These are phyloP conservation scores for Eimeria falciformis DNA, from an alignment of 169 alveolate species.

Conservation along the genomic window DNA sequence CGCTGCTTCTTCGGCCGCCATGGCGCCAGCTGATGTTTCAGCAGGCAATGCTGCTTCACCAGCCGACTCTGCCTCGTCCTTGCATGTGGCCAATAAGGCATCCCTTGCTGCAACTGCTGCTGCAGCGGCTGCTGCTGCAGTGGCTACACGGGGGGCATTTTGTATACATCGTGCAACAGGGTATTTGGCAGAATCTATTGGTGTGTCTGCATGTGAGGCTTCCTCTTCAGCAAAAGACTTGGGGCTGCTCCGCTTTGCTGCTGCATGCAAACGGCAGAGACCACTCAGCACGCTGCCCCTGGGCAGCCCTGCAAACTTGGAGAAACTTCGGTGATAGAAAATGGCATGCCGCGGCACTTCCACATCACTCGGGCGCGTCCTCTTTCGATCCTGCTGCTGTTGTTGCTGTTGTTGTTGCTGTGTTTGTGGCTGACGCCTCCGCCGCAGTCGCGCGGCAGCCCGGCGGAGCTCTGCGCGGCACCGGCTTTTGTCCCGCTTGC, in stretches of 20 bases:
- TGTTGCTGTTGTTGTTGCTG: constrained; percentile 50
- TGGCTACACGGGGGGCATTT: not conserved
- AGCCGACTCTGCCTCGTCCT: not conserved
- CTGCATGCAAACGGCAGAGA: constrained; percentile 1
- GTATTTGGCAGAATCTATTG: too few species aligned
- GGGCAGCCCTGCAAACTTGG: constrained; percentile 7
- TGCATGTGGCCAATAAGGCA: not conserved
- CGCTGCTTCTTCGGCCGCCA: not conserved
- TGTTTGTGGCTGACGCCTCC: constrained; percentile 3
- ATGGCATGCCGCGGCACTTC: constrained; percentile 41
- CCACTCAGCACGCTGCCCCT: constrained; percentile 3
- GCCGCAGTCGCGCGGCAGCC: constrained; percentile 23
- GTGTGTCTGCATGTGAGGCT: not conserved
- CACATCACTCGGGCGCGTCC: not conserved
- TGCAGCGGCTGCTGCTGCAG: constrained; percentile 41
- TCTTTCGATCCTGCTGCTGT: constrained; percentile 16
- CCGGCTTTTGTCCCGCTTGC: constrained; percentile 59
- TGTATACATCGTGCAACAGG: too few species aligned
- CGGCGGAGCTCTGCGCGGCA: constrained; percentile 34
- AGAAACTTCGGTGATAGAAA: constrained; percentile 34
- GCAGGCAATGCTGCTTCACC: not conserved
- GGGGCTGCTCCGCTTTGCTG: too few species aligned
- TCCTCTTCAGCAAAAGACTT: too few species aligned
- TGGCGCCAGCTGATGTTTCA: not conserved
- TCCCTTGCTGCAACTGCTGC: not conserved